Conservation (phyloP, 345 rosid genomes). For the Angophora floribunda region DNA sequence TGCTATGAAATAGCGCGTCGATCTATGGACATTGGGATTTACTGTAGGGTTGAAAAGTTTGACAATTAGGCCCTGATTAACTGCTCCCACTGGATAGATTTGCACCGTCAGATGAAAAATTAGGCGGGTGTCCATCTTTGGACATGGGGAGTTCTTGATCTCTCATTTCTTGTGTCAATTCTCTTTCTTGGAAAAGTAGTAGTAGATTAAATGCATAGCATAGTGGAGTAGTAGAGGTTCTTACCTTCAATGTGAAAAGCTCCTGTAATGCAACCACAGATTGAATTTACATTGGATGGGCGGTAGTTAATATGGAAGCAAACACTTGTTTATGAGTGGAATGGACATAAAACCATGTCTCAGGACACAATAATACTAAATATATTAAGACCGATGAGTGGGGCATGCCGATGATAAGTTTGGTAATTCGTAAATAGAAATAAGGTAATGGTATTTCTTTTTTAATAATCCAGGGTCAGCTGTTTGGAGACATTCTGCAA, state of each 20-base stretch:
- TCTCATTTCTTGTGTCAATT: not conserved
- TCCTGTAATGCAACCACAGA: not conserved
- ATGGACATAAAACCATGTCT: not conserved
- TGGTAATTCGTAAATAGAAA: not conserved
- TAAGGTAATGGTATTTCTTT: not conserved
- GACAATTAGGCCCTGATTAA: not conserved
- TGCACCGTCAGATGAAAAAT: not conserved
- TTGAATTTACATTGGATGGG: not conserved
- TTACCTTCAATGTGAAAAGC: not conserved
- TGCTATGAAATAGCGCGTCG: not conserved
- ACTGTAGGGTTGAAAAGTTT: not conserved
- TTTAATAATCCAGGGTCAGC: not conserved
- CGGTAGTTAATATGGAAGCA: not conserved
- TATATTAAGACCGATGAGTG: not conserved
- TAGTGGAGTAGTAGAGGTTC: not conserved
- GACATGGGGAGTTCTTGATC: not conserved
- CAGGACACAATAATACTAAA: not conserved
- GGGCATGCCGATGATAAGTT: not conserved
- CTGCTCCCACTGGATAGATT: not conserved
- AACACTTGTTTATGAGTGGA: not conserved
- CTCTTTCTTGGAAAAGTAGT: not conserved
- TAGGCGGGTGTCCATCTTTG: not conserved
- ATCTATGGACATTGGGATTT: not conserved
- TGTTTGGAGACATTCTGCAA: not conserved
- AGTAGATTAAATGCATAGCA: not conserved